These are phyloP conservation scores for Trichoderma asperellum DNA, from an alignment of 2,329 filamentous ascomycete genomes.

Conservation along the genomic window DNA sequence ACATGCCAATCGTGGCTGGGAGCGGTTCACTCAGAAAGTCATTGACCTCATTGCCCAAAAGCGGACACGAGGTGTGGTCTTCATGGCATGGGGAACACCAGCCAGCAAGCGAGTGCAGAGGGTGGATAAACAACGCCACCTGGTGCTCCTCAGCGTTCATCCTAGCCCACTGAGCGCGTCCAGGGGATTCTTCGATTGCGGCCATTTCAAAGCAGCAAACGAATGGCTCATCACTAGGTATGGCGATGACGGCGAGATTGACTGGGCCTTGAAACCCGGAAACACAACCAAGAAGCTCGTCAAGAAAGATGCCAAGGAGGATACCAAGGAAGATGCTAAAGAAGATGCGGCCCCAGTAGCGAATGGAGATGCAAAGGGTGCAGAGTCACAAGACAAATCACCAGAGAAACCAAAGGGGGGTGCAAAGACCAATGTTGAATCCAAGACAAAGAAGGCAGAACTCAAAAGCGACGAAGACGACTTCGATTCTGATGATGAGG, in stretches of 20 bases:
- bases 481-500: constrained; percentile 44
- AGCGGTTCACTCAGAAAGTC: constrained; percentile 86
- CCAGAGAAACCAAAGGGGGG: neutral
- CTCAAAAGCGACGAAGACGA: constrained; percentile 37
- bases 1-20: constrained; percentile 88
- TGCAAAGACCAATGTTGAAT: constrained; percentile 26
- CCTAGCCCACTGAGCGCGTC: constrained; percentile 89
- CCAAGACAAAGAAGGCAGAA: neutral
- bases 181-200: constrained; percentile 80
- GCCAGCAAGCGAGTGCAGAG: constrained; percentile 78
- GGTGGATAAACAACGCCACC: constrained; percentile 73
- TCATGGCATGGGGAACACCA: constrained; percentile 89
- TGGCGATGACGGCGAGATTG: constrained; percentile 77
- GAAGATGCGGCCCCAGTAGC: constrained; percentile 31
- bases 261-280: constrained; percentile 70
- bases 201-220: constrained; percentile 81
- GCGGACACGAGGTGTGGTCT: constrained; percentile 82
- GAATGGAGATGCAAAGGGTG: constrained; percentile 31
- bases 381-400: neutral
- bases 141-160: constrained; percentile 85
- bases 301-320: constrained; percentile 37
- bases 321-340: constrained; percentile 33
- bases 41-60: constrained; percentile 84
- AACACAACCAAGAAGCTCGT: constrained; percentile 39
- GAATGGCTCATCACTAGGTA: constrained; percentile 82